Conservation (phyloP, 2,329 filamentous ascomycete species). For the Calonectria crousiana region DNA sequence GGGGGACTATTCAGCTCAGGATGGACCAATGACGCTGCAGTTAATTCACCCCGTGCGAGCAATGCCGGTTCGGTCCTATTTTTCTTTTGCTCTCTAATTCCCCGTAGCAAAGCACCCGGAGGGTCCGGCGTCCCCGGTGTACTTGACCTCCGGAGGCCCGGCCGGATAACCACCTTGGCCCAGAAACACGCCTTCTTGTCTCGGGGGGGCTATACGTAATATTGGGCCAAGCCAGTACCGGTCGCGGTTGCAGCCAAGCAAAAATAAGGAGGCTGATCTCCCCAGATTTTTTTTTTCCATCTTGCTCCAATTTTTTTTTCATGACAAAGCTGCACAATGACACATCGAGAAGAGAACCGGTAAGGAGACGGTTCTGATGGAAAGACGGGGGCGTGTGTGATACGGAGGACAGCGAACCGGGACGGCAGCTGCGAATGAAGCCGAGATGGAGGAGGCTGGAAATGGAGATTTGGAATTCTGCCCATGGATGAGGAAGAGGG, state of each 20-base stretch:
- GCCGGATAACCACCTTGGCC: constrained; percentile 7
- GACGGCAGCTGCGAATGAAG: neutral
- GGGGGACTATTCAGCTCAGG: neutral
- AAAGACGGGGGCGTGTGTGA: constrained; percentile 15
- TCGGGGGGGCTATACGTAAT: constrained; percentile 2
- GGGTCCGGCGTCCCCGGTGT: constrained; percentile 21
- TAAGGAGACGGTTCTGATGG: neutral
- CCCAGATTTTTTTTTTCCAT: neutral
- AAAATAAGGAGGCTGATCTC: neutral
- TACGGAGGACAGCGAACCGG: neutral
- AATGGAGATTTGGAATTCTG: neutral
- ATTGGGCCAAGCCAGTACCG: neutral
- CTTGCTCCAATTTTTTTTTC: constrained; percentile 4
- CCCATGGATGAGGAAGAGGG: neutral
- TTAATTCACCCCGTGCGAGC: constrained; percentile 4
- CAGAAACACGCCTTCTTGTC: neutral
- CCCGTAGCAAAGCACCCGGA: constrained; percentile 5
- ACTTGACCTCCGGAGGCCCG: constrained; percentile 29
- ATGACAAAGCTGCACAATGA: neutral
- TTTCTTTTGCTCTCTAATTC: neutral
- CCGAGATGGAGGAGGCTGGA: neutral
- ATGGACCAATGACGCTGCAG: neutral
- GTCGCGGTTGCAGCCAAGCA: neutral
- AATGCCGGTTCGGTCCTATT: neutral
- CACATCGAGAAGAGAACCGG: neutral